A percentile compares a stretch with the other conserved stretches of the same genome.
Evolutionary conservation across 1,139 yeast species (phyloP).

Genomic region (Saccharomyces hybrid): DNA sequence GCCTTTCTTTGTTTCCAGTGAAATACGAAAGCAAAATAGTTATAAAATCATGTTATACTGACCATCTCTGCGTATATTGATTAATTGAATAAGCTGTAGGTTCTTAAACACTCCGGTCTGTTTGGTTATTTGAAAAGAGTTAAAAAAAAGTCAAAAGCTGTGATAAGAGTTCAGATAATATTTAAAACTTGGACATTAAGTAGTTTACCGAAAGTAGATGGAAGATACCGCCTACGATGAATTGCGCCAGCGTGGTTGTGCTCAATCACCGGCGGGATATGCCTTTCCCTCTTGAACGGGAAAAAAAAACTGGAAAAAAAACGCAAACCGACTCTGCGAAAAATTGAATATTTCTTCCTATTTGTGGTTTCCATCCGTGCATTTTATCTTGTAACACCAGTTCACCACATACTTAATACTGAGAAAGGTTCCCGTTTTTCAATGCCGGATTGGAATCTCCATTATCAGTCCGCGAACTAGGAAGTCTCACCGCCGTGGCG

Average conservation of each 20-base stretch:
- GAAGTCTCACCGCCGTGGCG: background rate
- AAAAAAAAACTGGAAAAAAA: background rate
- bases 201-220: background rate
- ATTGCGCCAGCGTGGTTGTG: background rate
- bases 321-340: background rate
- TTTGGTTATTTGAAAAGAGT: conserved; percentile 3
- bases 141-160: background rate
- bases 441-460: background rate
- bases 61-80: conserved; percentile 86
- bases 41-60: conserved; percentile 44
- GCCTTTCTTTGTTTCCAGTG: background rate
- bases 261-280: background rate
- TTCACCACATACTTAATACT: background rate
- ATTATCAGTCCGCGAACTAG: background rate
- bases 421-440: background rate
- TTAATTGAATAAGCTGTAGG: conserved; percentile 28
- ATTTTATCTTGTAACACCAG: background rate
- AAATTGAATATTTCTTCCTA: background rate
- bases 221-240: background rate
- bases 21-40: background rate
- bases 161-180: background rate
- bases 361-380: background rate
- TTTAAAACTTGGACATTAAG: background rate
- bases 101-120: conserved; percentile 82
- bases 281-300: background rate